Evolutionary conservation across 129 eudicot species (phyloP).

Genomic region (Centella asiatica): DNA sequence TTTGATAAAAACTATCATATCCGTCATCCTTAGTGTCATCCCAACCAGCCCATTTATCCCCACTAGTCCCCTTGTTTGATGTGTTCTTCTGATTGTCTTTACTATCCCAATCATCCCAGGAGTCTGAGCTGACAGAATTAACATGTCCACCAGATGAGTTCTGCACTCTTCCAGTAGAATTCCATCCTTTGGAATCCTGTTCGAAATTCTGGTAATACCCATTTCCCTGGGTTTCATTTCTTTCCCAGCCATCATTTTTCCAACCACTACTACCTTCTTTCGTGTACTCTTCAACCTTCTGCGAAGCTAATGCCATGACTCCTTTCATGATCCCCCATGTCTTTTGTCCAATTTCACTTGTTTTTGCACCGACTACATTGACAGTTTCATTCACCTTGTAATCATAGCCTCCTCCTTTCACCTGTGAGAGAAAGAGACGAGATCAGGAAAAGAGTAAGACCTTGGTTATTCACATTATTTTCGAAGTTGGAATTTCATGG

Average conservation of each 20-base stretch:
- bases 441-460: background rate
- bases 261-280: conserved; percentile 46
- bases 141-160: conserved; percentile 32
- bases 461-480: background rate
- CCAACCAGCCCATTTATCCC: conserved; percentile 92
- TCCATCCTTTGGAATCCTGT: conserved; percentile 50
- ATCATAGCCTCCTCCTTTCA: conserved; percentile 89
- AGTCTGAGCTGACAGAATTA: conserved; percentile 43
- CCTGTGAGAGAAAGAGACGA: conserved; percentile 36
- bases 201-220: conserved; percentile 59
- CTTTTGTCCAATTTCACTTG: conserved; percentile 82
- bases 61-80: conserved; percentile 42
- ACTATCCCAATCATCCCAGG: conserved; percentile 94
- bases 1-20: conserved; percentile 49
- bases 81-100: conserved; percentile 42
- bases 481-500: background rate
- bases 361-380: conserved; percentile 73
- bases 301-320: conserved; percentile 93
- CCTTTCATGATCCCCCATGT: conserved; percentile 98
- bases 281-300: conserved; percentile 85
- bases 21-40: conserved; percentile 85
- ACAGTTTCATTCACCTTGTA: conserved; percentile 88
- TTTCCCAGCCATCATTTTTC: conserved; percentile 46
- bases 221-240: conserved; percentile 44
- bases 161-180: conserved; percentile 34